These are phyloP conservation scores for Lactarius quietus DNA, from an alignment of 768 basidiomycete species.

Conservation along the genomic window DNA sequence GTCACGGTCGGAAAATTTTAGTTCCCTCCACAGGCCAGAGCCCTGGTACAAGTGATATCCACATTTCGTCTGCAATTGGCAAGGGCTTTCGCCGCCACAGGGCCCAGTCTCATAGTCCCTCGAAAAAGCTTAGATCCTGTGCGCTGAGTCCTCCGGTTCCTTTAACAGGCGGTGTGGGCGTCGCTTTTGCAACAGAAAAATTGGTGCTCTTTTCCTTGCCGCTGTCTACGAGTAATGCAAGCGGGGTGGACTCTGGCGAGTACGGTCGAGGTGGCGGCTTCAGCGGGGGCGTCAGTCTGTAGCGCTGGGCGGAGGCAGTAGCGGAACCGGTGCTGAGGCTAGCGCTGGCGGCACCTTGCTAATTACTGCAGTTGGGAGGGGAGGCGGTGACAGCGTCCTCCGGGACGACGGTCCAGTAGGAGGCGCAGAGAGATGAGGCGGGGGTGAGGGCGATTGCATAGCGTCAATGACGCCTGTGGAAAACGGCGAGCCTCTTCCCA, in stretches of 20 bases:
- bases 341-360: conserved; percentile 2
- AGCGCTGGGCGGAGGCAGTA: conserved; percentile 17
- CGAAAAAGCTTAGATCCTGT: conserved; percentile 86
- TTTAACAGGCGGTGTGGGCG: conserved; percentile 23
- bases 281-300: background rate
- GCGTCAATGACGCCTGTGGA: background rate
- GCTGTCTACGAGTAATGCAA: conserved; percentile 19
- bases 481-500: background rate
- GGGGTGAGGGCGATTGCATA: background rate
- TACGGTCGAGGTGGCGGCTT: background rate
- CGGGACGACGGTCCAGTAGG: background rate
- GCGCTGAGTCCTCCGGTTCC: conserved; percentile 61
- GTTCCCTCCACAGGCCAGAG: background rate
- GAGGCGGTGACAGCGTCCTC: conserved; percentile 9
- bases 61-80: background rate
- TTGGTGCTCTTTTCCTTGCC: conserved; percentile 4
- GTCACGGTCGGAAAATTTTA: background rate
- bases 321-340: conserved; percentile 7
- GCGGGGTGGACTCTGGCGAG: conserved; percentile 22
- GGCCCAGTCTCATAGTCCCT: conserved; percentile 50
- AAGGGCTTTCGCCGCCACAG: background rate
- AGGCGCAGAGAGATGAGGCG: background rate
- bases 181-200: conserved; percentile 5
- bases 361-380: background rate
- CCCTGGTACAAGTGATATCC: background rate